phyloP scores from a whole-genome alignment of 371 early-diverging fungal genomes.

The Mortierella sp. region DNA sequence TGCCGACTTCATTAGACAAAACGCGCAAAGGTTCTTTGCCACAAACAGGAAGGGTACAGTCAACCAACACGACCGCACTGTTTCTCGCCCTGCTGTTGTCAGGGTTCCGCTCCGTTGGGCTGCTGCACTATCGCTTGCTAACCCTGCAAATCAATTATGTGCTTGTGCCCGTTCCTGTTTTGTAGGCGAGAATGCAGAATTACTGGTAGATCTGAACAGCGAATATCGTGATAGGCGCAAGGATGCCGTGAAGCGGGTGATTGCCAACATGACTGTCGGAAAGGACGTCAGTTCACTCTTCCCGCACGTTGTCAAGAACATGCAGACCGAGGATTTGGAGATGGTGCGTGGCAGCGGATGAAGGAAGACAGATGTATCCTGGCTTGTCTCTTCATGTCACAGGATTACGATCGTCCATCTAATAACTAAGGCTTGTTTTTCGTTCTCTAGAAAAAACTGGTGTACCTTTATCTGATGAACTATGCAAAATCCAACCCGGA shows the following conservation, averaged over 20 bases:
- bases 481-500: constrained; percentile 89
- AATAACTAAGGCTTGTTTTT: too few relatives aligned
- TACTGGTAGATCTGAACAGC: constrained; percentile 94
- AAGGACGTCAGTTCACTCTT: constrained; percentile 87
- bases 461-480: constrained; percentile 89
- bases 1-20: constrained; percentile 38
- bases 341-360: constrained; percentile 79
- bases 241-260: constrained; percentile 97
- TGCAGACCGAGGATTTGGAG: constrained; percentile 98
- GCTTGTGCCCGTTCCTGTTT: too few relatives aligned
- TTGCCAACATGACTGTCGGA: constrained; percentile 90
- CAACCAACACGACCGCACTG: too few relatives aligned
- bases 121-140: too few relatives aligned
- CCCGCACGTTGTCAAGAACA: constrained; percentile 98
- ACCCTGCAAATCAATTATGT: too few relatives aligned
- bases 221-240: constrained; percentile 94
- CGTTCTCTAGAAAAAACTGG: constrained; percentile 96
- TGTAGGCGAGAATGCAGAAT: constrained; percentile 96
- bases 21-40: constrained; percentile 68
- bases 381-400: too few relatives aligned
- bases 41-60: constrained; percentile 71
- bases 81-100: too few relatives aligned
- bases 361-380: constrained; percentile 93
- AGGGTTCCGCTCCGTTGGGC: too few relatives aligned
- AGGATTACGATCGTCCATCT: too few relatives aligned